Evolutionary conservation across 208 protist genomes (phyloP).

Genomic region (Leishmania lainsoni): DNA sequence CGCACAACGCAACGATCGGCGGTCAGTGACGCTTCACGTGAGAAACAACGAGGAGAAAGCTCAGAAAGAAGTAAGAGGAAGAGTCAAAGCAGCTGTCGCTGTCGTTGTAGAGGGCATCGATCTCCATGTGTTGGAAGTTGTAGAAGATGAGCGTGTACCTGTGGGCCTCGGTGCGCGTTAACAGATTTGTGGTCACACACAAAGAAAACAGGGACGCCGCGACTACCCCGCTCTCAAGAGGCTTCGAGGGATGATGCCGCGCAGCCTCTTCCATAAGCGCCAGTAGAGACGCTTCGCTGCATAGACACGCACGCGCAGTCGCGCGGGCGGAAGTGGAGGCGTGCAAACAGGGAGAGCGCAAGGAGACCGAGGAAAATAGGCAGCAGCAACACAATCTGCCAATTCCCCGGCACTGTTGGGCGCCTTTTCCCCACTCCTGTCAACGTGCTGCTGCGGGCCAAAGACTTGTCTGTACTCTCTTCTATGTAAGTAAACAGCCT

Average conservation of each 20-base stretch:
- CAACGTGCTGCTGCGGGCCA: not conserved
- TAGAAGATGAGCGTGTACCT: not conserved
- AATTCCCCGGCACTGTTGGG: not conserved
- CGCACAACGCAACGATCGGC: not conserved
- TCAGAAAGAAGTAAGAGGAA: not conserved
- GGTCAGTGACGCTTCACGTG: not conserved
- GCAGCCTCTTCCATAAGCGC: not conserved
- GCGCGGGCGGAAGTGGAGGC: not conserved
- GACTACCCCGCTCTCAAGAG: not conserved
- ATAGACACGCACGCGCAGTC: not conserved
- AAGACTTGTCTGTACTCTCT: not conserved
- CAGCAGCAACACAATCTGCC: not conserved
- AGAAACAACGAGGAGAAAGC: not conserved
- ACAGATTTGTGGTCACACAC: not conserved
- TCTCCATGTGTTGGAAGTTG: not conserved
- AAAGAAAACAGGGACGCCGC: not conserved
- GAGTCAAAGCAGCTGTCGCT: not conserved
- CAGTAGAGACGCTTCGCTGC: not conserved
- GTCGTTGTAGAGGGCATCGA: not conserved
- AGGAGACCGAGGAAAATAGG: not conserved
- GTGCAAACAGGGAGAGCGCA: not conserved
- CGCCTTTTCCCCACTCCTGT: not conserved
- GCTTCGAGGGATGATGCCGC: not conserved
- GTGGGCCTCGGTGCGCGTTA: not conserved
- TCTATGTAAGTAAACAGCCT: conserved; percentile 5